Conservation (phyloP, 2,329 filamentous ascomycete genomes). For the Emericellopsis atlantica region DNA sequence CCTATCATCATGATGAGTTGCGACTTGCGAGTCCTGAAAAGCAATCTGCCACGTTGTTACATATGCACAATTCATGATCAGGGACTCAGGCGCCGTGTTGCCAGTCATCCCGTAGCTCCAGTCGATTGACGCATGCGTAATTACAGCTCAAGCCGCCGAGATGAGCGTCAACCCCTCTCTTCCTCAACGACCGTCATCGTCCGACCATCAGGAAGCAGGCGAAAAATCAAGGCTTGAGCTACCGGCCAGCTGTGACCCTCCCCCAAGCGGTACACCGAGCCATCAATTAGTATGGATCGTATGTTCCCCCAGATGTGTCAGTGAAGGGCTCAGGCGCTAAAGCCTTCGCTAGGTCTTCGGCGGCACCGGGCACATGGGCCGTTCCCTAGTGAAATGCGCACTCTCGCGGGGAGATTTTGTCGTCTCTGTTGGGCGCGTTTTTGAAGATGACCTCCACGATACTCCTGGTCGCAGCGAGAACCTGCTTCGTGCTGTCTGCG, state of each 20-base stretch:
- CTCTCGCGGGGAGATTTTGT: conserved; percentile 74
- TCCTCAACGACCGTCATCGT: background rate
- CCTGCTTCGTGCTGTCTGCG: conserved; percentile 74
- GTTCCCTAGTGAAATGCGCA: conserved; percentile 73
- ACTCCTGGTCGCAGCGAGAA: conserved; percentile 62
- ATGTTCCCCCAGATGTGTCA: conserved; percentile 18
- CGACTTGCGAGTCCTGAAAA: no score
- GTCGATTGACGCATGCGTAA: background rate
- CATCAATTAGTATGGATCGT: conserved; percentile 85
- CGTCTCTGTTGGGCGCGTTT: conserved; percentile 70
- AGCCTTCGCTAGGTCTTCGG: conserved; percentile 62
- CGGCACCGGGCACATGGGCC: conserved; percentile 93
- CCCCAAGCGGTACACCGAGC: conserved; percentile 53
- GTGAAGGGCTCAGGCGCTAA: background rate
- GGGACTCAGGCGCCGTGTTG: no score
- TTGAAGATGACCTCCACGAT: conserved; percentile 59
- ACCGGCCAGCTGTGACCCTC: conserved; percentile 75
- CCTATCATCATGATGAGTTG: no score
- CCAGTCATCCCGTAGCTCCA: background rate
- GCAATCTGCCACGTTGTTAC: no score
- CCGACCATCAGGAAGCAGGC: background rate
- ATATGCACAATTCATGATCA: no score
- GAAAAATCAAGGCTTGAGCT: conserved; percentile 38
- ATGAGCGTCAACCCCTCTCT: no score
- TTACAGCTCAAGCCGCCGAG: background rate